Conservation (phyloP, 306 rosid genomes). For the Gleditsia sinensis region DNA sequence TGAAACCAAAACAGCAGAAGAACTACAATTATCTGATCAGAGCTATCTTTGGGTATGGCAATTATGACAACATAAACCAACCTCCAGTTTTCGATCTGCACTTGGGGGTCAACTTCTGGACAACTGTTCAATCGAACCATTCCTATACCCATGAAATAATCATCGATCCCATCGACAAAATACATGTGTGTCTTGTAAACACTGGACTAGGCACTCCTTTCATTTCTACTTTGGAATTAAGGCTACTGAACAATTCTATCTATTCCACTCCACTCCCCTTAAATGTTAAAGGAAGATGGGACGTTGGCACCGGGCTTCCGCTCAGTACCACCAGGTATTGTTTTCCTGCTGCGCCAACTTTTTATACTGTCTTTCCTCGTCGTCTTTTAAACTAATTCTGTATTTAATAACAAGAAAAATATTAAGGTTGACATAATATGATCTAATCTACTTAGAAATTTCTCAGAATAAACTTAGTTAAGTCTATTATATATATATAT, state of each 20-base stretch:
- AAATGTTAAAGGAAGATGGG: too few relatives aligned
- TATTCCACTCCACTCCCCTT: not conserved
- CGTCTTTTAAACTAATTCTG: too few relatives aligned
- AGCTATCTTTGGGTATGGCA: slow-evolving; percentile 39
- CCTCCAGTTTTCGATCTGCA: not conserved
- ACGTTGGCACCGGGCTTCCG: not conserved
- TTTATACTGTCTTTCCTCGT: not conserved
- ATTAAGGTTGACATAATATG: too few relatives aligned
- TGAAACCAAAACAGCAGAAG: slow-evolving; percentile 30
- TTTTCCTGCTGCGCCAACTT: too few relatives aligned
- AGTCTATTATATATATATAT: too few relatives aligned
- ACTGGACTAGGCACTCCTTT: not conserved
- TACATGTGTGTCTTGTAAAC: slow-evolving; percentile 1
- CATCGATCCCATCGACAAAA: not conserved
- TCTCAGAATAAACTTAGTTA: too few relatives aligned
- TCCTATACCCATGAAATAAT: not conserved
- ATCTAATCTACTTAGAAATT: too few relatives aligned
- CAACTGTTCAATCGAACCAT: not conserved
- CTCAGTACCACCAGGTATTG: not conserved
- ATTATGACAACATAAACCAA: slow-evolving; percentile 39
- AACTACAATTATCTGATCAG: slow-evolving; percentile 40
- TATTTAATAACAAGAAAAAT: too few relatives aligned
- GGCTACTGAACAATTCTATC: not conserved
- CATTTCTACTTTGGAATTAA: not conserved
- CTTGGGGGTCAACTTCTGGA: not conserved